A percentile compares a stretch with the other conserved stretches of the same genome.
Conservation (phyloP, 83 land plant species). For the Larix sibirica region DNA sequence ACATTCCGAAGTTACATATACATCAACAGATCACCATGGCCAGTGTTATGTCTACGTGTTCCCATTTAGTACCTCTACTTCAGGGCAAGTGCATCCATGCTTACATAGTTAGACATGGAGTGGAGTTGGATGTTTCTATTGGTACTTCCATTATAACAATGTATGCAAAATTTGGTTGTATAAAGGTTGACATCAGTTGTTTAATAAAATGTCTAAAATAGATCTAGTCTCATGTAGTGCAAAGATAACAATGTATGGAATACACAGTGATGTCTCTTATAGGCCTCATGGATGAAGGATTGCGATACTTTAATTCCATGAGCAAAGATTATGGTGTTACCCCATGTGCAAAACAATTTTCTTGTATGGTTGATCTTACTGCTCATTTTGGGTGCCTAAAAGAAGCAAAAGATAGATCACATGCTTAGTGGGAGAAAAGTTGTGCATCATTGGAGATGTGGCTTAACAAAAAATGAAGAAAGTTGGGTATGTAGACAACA, state of each 20-base stretch:
- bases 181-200: too few relatives aligned
- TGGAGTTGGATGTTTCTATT: too few relatives aligned
- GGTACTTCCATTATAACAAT: too few relatives aligned
- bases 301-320: conserved; percentile 35
- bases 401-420: conserved; percentile 33
- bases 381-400: conserved; percentile 49
- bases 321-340: conserved; percentile 27
- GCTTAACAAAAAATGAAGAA: conserved; percentile 8
- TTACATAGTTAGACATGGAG: too few relatives aligned
- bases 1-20: too few relatives aligned
- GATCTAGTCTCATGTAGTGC: conserved; percentile 47
- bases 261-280: conserved; percentile 2
- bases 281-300: conserved; percentile 54
- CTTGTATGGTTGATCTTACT: conserved; percentile 56
- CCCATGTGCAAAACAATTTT: conserved; percentile 39
- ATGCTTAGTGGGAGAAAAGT: conserved; percentile 13
- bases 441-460: conserved; percentile 6
- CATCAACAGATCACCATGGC: too few relatives aligned
- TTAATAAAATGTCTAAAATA: conserved; percentile 18
- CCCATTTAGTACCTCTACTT: too few relatives aligned
- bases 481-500: conserved; percentile 8
- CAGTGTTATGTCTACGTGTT: too few relatives aligned
- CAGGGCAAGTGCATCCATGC: too few relatives aligned
- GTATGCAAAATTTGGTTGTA: too few relatives aligned
- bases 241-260: conserved; percentile 38